Evolutionary conservation across 176 grass and related monocot species (phyloP).

Genomic region (Canna indica): DNA sequence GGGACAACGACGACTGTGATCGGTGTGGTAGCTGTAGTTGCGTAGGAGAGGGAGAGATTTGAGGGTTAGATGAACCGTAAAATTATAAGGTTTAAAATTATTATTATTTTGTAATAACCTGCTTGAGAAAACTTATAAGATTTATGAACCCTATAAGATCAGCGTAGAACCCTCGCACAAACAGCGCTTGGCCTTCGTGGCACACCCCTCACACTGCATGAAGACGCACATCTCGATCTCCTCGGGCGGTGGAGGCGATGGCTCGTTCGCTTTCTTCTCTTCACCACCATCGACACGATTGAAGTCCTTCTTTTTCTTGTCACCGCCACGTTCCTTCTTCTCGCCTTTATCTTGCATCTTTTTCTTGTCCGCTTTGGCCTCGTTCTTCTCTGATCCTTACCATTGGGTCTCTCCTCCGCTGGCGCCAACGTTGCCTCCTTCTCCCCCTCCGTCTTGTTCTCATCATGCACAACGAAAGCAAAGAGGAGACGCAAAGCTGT

Average conservation of each 20-base stretch:
- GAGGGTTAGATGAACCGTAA: too few species aligned
- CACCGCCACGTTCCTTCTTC: slow-evolving; percentile 19
- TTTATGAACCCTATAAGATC: too few species aligned
- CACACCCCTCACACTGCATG: slow-evolving; percentile 98
- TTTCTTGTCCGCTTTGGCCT: slow-evolving; percentile 28
- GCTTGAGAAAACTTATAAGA: too few species aligned
- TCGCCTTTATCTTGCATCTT: slow-evolving; percentile 24
- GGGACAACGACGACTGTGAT: too few species aligned
- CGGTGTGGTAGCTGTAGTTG: too few species aligned
- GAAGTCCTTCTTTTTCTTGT: slow-evolving; percentile 18
- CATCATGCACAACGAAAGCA: slow-evolving; percentile 31
- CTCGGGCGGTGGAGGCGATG: slow-evolving; percentile 57
- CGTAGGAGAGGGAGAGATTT: too few species aligned
- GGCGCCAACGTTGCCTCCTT: slow-evolving; percentile 21
- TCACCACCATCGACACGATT: slow-evolving; percentile 3
- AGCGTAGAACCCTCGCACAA: slow-evolving; percentile 39
- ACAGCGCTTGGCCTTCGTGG: slow-evolving; percentile 69
- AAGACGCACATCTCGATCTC: slow-evolving; percentile 94
- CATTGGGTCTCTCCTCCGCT: slow-evolving; percentile 27
- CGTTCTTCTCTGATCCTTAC: slow-evolving; percentile 27
- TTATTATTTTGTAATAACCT: too few species aligned
- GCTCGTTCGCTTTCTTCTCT: slow-evolving; percentile 14
- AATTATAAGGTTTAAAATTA: too few species aligned
- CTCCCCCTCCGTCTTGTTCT: slow-evolving; percentile 26
- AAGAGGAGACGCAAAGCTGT: too few species aligned